Evolutionary conservation across 306 rosid species (phyloP), one percentile per base, ranked within the genome.

Genomic region (Vigna reflexopilosa): DNA sequence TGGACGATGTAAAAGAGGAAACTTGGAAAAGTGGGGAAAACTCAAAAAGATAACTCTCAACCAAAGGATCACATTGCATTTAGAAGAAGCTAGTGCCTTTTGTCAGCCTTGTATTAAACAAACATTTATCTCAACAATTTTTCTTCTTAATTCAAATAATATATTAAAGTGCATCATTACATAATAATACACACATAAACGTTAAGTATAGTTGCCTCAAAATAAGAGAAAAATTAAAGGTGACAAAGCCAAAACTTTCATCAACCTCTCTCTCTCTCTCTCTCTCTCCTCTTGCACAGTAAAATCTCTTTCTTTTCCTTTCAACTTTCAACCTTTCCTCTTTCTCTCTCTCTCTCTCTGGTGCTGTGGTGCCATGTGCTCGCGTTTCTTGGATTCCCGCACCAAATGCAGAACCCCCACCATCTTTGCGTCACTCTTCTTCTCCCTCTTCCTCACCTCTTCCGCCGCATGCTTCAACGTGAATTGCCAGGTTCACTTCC

Each of bases 401-500:
- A 32, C 84, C 73, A 75, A 76, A 83, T 81, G 86, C 86, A 77
- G 55, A 66, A 44, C 85, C 54, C 62, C 70, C 55, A 32, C 54
- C 75, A 48, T 87, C 86, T 77, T 48, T 19, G 77, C 85, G 1
- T 72, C 83, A 15, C 67, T 88, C 67, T 63, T 87, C 83, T 80
- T 85, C 9, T 75, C 85, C 9, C 16, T 85, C 77, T 52, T 82
- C 17, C 3, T 55, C 71, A 34, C 82, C 81, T 48, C 64, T 77
- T 88, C 93, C 80, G 20, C 84, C 16, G 86, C 91, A 72, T 91
- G 93, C 86, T 86, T 85, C 50, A 88, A 81, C 57, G 94, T 93
- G 52, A 87, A 80, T 72, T 89, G 96, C 83, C 98, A 89, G 96
- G 98, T 93, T 72, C 63, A 79, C 61, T 75, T 34, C 9, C 58